Evolutionary conservation across 2,329 filamentous ascomycete species (phyloP), one percentile per base, ranked within the genome.

Genomic region (Achaetomium macrosporum): DNA sequence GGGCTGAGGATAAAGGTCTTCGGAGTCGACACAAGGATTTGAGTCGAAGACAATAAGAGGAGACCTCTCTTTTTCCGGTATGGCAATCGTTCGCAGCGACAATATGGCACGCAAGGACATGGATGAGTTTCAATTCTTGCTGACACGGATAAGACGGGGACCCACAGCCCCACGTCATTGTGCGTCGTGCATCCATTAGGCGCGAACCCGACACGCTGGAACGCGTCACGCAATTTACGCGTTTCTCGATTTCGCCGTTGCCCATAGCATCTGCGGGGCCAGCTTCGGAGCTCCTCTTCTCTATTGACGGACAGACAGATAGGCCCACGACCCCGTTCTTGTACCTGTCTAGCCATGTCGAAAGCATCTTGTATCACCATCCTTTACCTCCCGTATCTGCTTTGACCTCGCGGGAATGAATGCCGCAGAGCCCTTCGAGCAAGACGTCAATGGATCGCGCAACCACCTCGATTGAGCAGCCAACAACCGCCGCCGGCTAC

Each of bases 11-110:
- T 15, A 35, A 39, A 12, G 59, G 52, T 31, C 29, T 61, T n/a
- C 55, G 59, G 42, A 55, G 56, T 36, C 56, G 61, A 17, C 45
- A 59, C n/a, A 62, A 55, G 41, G 39, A 54, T 12, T 13, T 8
- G 13, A 39, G 29, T 37, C 7, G 2, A 41, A 51, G 29, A 49
- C 33, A 25, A 2, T 17, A 40, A 36, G n/a, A 16, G 5, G 11
- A 7, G 25, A 25, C 7, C 25, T 25, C 25, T 7, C 7, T 25
- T 4, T 25, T 25, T 4, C 7, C 25, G 7, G 25, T 4, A 4
- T 25, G 25, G 25, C 25, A 7, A 25, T 25, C 25, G 25, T 25
- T 25, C 4, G 25, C 25, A 25, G 7, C 7, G 4, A 12, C 33
- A 35, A 35, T 12, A 15, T 35, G 10, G 33, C 30, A 33, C n/a